Evolutionary conservation across 306 rosid genomes (phyloP).

Genomic region (Biancaea sappan): DNA sequence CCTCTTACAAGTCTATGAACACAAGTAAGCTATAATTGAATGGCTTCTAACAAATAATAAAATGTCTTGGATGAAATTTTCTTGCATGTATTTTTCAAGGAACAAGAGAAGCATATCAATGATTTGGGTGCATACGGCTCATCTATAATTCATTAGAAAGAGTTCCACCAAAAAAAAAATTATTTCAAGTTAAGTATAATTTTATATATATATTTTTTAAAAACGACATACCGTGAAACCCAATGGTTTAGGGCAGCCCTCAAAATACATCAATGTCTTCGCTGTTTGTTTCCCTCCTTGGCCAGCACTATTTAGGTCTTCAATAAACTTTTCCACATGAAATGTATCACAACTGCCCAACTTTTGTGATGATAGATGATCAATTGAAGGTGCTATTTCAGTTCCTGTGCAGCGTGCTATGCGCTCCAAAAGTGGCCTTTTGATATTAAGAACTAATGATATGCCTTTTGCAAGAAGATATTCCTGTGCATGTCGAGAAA

Average conservation of each 20-base stretch:
- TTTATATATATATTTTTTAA: neutral
- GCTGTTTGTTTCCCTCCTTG: neutral
- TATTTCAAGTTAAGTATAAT: neutral
- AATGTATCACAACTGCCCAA: conserved; percentile 66
- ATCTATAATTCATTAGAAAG: neutral
- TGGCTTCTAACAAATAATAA: neutral
- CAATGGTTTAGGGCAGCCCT: conserved; percentile 4
- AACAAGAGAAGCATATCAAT: neutral
- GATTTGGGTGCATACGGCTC: neutral
- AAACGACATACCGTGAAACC: conserved; percentile 15
- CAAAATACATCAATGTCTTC: conserved; percentile 19
- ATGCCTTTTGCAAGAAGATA: conserved; percentile 66
- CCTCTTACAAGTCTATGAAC: neutral
- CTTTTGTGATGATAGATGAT: conserved; percentile 60
- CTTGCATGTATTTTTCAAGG: neutral
- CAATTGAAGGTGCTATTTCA: conserved; percentile 63
- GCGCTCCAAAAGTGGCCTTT: conserved; percentile 68
- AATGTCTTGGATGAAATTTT: neutral
- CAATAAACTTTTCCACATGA: conserved; percentile 62
- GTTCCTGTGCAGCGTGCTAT: conserved; percentile 75
- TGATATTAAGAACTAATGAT: conserved; percentile 63
- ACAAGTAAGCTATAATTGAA: neutral
- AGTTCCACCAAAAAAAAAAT: neutral
- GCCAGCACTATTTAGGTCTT: conserved; percentile 37
- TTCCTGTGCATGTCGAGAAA: conserved; percentile 53